These are phyloP conservation scores for Candida alai DNA, from an alignment of 805 yeast species.

Conservation along the genomic window DNA sequence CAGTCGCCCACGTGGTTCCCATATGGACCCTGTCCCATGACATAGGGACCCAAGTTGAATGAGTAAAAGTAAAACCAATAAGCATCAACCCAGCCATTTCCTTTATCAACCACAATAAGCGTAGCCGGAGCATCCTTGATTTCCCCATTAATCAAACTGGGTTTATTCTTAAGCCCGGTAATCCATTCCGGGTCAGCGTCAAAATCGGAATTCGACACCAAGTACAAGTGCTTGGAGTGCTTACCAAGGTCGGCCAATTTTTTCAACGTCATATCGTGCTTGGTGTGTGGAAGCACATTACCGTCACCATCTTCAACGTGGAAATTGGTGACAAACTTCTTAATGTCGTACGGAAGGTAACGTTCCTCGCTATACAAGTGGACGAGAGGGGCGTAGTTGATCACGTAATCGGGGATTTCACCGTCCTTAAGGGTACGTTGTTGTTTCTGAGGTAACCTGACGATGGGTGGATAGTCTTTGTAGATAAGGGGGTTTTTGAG, in stretches of 20 bases:
- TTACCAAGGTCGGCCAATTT: conserved; percentile 28
- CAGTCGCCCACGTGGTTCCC: conserved; percentile 98
- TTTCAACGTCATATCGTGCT: conserved; percentile 26
- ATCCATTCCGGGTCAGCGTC: conserved; percentile 75
- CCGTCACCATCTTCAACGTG: conserved; percentile 53
- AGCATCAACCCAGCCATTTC: conserved; percentile 92
- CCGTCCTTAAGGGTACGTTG: conserved; percentile 45
- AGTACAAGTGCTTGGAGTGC: conserved; percentile 39
- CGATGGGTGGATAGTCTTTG: conserved; percentile 33
- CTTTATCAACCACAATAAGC: conserved; percentile 82
- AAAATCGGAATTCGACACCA: conserved; percentile 72
- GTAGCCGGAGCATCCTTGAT: conserved; percentile 77
- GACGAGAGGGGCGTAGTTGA: conserved; percentile 71
- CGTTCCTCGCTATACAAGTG: conserved; percentile 85
- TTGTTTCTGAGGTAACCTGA: conserved; percentile 24
- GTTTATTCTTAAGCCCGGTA: conserved; percentile 66
- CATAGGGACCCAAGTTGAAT: conserved; percentile 92
- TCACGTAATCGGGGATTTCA: conserved; percentile 59
- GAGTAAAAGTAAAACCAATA: conserved; percentile 96
- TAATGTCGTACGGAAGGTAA: conserved; percentile 80
- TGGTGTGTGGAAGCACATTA: conserved; percentile 32
- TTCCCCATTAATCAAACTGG: conserved; percentile 67
- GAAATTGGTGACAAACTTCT: conserved; percentile 64
- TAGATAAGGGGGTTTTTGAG: conserved; percentile 8
- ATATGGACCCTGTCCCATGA: conserved; percentile 96